Evolutionary conservation across 306 rosid genomes (phyloP), one percentile per base, ranked within the genome.

Genomic region (Castanea mollissima): DNA sequence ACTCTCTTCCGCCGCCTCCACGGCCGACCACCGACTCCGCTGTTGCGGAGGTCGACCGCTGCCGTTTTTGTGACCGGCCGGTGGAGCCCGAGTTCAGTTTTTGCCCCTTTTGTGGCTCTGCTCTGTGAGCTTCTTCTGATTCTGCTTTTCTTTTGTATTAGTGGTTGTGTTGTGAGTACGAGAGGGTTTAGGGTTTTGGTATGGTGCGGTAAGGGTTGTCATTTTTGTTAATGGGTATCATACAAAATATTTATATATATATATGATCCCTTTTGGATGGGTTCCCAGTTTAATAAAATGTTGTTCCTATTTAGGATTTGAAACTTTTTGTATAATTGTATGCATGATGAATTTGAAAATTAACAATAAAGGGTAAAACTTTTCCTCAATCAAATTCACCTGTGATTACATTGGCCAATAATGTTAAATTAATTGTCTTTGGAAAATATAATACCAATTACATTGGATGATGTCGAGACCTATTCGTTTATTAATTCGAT

Each of bases 91-190:
- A 88, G 49, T 94, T 92, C 81, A 79, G 83, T 46, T 92, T 89
- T 87, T 94, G 98, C 81, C 94, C 98, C 6, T 92, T 75, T 75
- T 94, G 98, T 34, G 98, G 98, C 14, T 79, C 92, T 1, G 79
- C 91, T 32, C 76, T 87, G 75, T 94, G 67, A 86, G 44, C 46
- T n/a, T 52, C 29, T 27, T 12, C 72, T 55, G 34, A 7, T 32
- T 49, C 15, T 18, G 57, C 6, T 59, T 59, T 11, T 34, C 29
- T 12, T 16, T 52, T 52, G 73, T 27, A 18, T 80, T 20, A 35
- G 25, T 23, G 32, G 32, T 9, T 23, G 8, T 21, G 18, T 29
- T 14, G 68, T 13, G 31, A 23, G 6, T 31, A 25, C 11, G 35
- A 60, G 27, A 1, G 27, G 1, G 16, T 18, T 27, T 41, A 23